These are phyloP conservation scores for Nakazawaea anatomiae DNA, from an alignment of 805 yeast species.

Conservation along the genomic window DNA sequence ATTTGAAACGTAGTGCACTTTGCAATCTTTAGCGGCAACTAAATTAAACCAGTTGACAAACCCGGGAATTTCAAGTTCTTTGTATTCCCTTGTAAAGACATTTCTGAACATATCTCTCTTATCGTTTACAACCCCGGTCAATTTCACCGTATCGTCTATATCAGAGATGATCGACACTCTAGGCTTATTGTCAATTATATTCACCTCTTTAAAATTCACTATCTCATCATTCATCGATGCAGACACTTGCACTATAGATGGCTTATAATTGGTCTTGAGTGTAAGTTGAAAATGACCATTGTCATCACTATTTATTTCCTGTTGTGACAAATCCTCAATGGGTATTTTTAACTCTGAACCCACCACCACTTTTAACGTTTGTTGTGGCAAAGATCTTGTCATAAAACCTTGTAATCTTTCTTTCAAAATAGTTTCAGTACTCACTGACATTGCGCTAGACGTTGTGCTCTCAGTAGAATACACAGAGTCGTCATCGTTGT, in stretches of 20 bases:
- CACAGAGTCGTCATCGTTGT: constrained; percentile 9
- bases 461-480: constrained; percentile 16
- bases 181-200: constrained; percentile 28
- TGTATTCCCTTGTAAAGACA: constrained; percentile 61
- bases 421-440: constrained; percentile 43
- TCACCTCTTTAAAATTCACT: constrained; percentile 38
- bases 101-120: constrained; percentile 78
- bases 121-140: constrained; percentile 87
- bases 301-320: constrained; percentile 45
- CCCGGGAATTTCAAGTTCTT: constrained; percentile 67
- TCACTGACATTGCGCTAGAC: background rate
- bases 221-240: constrained; percentile 42
- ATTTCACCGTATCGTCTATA: constrained; percentile 89
- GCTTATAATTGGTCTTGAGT: constrained; percentile 51
- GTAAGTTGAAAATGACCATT: constrained; percentile 61
- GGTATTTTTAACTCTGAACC: constrained; percentile 38
- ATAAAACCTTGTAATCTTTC: constrained; percentile 68
- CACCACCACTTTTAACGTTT: constrained; percentile 47
- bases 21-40: constrained; percentile 37
- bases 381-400: constrained; percentile 56
- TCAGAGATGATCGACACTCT: constrained; percentile 73
- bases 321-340: constrained; percentile 22
- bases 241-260: constrained; percentile 50
- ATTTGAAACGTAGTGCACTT: constrained; percentile 89
- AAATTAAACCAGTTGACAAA: constrained; percentile 66